These are phyloP conservation scores for Picochlorum sp. DNA, from an alignment of 139 green algal genomes.

Conservation along the genomic window DNA sequence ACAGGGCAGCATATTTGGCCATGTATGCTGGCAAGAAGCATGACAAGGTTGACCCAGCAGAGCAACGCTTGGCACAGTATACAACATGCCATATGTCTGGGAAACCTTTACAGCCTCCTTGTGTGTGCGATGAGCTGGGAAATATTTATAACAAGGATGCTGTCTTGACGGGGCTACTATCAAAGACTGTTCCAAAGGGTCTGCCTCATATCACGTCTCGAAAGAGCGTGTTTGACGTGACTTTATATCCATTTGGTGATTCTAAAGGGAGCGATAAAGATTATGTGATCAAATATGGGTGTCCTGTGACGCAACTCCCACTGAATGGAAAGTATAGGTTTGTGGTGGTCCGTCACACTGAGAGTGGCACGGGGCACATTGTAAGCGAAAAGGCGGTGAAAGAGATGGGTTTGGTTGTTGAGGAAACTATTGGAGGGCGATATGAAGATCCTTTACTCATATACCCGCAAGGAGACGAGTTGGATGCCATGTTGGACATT, in stretches of 20 bases:
- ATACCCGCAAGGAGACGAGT: conserved; percentile 42
- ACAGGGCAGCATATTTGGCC: conserved; percentile 71
- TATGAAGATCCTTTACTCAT: conserved; percentile 41
- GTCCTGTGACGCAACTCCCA: conserved; percentile 55
- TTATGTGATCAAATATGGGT: conserved; percentile 44
- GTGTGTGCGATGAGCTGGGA: conserved; percentile 71
- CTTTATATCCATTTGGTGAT: conserved; percentile 28
- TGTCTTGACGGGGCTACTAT: conserved; percentile 34
- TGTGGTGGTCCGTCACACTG: conserved; percentile 28
- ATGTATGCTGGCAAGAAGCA: conserved; percentile 77
- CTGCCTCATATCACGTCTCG: conserved; percentile 64
- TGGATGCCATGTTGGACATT: conserved; percentile 29
- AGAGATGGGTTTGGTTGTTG: conserved; percentile 43
- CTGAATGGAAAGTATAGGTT: conserved; percentile 62
- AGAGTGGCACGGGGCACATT: conserved; percentile 38
- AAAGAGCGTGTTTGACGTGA: conserved; percentile 53
- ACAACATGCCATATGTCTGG: conserved; percentile 67
- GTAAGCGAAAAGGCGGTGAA: conserved; percentile 75
- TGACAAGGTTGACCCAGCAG: conserved; percentile 68
- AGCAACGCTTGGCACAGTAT: conserved; percentile 57
- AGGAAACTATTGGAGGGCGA: conserved; percentile 39
- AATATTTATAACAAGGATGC: conserved; percentile 62
- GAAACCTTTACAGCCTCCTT: conserved; percentile 55
- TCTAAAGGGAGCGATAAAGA: conserved; percentile 1
- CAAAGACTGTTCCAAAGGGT: conserved; percentile 52